Evolutionary conservation across 2,329 filamentous ascomycete species (phyloP), one percentile per base, ranked within the genome.

Genomic region (Neopestalotiopsis rosae): DNA sequence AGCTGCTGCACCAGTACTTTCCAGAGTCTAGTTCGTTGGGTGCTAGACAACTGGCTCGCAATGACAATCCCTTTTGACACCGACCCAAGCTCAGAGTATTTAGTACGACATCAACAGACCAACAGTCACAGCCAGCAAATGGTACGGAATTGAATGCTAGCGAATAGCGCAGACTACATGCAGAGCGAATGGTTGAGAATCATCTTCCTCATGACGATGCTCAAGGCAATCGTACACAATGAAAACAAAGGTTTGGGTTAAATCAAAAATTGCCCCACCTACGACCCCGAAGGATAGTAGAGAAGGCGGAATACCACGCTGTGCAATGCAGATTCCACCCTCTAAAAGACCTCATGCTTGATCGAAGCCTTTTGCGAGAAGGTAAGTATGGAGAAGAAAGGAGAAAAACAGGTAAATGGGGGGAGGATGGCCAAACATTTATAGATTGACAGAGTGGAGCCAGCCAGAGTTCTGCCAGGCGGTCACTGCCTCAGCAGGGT

Each of bases 241-340:
- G 62, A 65, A 65, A 65, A 65, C n/a, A 40, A 65, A 38, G 28
- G 58, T 38, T 34, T 40, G 45, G 34, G 5, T 38, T 38, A 49
- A 45, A 65, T 38, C 62, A 65, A 65, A 65, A 65, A 65, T 65
- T 65, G 12, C 38, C n/a, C 62, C 62, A 56, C 38, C 45, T 34
- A 49, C 62, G 38, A 56, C 40, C 62, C 40, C 34, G n/a, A 65
- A 65, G 40, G 62, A 49, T 34, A 52, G 34, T 49, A 56, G 45
- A 49, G 45, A 28, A 65, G 38, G 20, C n/a, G 30, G 38, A 49
- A 61, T 34, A 17, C 34, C 62, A 28, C 62, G 62, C 38, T 65
- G 62, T 65, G 62, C 62, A 65, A 52, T 49, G 34, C 28, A 28
- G n/a, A 40, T 24, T 40, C 45, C 45, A 24, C 34, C 24, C 17